Base-by-base conservation (phyloP, 495 filamentous ascomycete genomes). In the Penicillium subrubescens region DNA sequence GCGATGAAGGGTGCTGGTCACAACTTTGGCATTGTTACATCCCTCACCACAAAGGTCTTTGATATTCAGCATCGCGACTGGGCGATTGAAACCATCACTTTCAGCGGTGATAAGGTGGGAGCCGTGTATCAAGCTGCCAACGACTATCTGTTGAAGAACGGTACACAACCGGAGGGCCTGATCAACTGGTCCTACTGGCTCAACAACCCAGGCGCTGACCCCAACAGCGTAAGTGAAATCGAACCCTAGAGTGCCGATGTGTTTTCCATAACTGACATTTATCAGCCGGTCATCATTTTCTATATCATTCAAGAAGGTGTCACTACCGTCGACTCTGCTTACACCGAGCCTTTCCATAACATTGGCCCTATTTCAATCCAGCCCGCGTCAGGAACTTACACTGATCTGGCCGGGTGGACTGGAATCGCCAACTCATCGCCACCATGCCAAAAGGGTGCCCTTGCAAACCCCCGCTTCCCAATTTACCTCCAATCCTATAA, bases 21-120 rank as follows among this genome's bases (percentile, higher is more conserved):
- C 68, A 88, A 89, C 71, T 89, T 88, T 60, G 87, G 86, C 54
- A 84, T 89, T 68, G 81, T 89, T 27, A 76, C 77, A 14, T 81
- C 77, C 10, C 68, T 82, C 34, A 81, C 77, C 25, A 65, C 66
- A 44, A 82, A 82, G 70, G 74, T 85, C 52, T 84, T 82, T 69
- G 79, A 83, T 35, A 73, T 76, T 43, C 34, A 74, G 58, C 33
- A 79, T 48, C 56, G 39, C 2, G 67, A 80, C 56, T 84, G 78
- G 77, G 73, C 80, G 14, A 79, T 80, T 35, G 76, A 76, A 54
- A 81, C 76, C 0, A 63, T 83, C 60, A 78, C 75, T 25, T 87
- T 82, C 73, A 75, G 65, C 19, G 75, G 76, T 31, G 79, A 82
- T 43, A 75, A 86, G 66, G 72, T 87, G 19, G 78, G 83, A 60